Evolutionary conservation across 441 rosid genomes (phyloP).

Genomic region (Erodium trifolium): DNA sequence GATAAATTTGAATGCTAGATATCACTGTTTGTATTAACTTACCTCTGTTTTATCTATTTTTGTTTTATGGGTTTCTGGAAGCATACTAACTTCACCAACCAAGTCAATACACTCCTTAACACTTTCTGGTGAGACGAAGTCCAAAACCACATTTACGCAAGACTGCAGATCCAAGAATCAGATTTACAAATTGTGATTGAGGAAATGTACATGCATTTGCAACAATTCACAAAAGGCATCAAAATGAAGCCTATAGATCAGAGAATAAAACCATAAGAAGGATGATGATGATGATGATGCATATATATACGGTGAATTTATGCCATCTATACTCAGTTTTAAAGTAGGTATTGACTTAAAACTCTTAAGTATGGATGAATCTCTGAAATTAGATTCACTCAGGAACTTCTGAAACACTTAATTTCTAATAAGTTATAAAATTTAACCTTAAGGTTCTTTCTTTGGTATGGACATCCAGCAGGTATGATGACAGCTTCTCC

Average conservation of each 20-base stretch:
- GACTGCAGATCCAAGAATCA: slow-evolving; percentile 44
- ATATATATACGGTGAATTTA: background rate
- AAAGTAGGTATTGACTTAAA: background rate
- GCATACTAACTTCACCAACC: slow-evolving; percentile 60
- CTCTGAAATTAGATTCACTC: background rate
- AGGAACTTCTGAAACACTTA: background rate
- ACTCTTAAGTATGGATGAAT: background rate
- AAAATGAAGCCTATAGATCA: background rate
- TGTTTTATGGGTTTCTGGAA: slow-evolving; percentile 61
- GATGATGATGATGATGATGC: no score
- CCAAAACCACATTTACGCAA: slow-evolving; percentile 79
- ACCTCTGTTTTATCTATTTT: slow-evolving; percentile 68
- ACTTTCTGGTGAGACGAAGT: slow-evolving; percentile 85
- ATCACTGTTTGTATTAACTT: slow-evolving; percentile 17
- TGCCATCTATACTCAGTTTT: background rate
- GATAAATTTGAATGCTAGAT: background rate
- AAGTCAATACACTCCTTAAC: slow-evolving; percentile 50
- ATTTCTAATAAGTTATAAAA: slow-evolving; percentile 2
- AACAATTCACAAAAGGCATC: background rate
- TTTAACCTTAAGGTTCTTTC: slow-evolving; percentile 67
- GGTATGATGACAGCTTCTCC: slow-evolving; percentile 96
- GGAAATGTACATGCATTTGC: background rate
- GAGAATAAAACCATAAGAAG: background rate
- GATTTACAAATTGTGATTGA: slow-evolving; percentile 7
- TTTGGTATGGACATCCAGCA: slow-evolving; percentile 93